Evolutionary conservation across 164 flowering plant species (phyloP), one percentile per base, ranked within the genome.

Genomic region (Pachysandra terminalis): DNA sequence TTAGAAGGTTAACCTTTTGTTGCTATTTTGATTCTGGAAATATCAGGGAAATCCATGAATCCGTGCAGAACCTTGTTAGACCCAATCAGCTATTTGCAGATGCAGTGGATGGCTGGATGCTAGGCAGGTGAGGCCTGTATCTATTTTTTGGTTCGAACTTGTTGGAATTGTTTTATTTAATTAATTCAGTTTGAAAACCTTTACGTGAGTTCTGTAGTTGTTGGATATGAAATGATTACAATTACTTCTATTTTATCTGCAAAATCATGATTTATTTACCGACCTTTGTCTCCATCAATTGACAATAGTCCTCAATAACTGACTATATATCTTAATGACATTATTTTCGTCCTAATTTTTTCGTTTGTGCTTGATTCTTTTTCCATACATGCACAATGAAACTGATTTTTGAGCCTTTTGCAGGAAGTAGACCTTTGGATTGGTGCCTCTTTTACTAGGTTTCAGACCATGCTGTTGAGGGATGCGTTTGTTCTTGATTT

Each of bases 391-490:
- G 5, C 61, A 14, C 24, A 13, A 27, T 53, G 10, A 45, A 23
- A 19, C 0, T 60, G 26, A 16, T 59, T 49, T n/a, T 65, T 25
- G 41, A 63, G 17, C 16, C 19, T 68, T 74, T 55, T 77, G 65
- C 81, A 94, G 96, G 98, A 95, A 80, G 87, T 90, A 72, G 99
- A 95, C 71, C 95, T 95, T 9, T 83, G 99, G 8, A 92, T 95
- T 75, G 99, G 99, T 68, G 99, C 99, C 56, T 95, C 99, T 60
- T 92, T 95, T 79, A 95, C 99, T 21, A 86, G 99, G 73, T 95
- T 95, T 70, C 99, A 95, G 80, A 95, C 99, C 16, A 86, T 92
- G 96, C 79, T 95, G 65, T 66, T 95, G 75, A 89, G 70, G 77
- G 94, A 93, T 83, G 87, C 87, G 56, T 92, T 90, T 78, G 66